Conservation (phyloP, 2,329 filamentous ascomycete genomes). For the Chalaropsis ovoidea region DNA sequence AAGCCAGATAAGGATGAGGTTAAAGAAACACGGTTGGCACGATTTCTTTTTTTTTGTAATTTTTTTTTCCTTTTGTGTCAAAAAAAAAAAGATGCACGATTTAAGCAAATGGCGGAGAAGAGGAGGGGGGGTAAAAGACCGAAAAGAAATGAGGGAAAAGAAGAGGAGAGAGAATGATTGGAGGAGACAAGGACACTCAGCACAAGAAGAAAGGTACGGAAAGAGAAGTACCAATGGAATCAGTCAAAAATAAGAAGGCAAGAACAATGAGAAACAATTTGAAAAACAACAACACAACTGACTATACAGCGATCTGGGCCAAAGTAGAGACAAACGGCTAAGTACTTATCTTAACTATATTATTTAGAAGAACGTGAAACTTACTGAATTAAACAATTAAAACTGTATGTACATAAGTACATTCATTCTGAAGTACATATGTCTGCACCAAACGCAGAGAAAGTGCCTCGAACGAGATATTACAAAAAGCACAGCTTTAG, state of each 20-base stretch:
- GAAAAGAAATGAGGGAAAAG: constrained; percentile 7
- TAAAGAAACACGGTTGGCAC: not conserved
- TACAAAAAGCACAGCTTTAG: too few relatives aligned
- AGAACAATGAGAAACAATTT: not conserved
- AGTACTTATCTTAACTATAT: too few relatives aligned
- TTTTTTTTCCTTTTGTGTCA: not conserved
- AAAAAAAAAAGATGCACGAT: not conserved
- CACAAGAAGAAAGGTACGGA: not conserved
- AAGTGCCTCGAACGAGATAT: too few relatives aligned
- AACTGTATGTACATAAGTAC: too few relatives aligned
- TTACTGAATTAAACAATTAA: too few relatives aligned
- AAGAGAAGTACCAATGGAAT: not conserved
- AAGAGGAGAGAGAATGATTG: not conserved
- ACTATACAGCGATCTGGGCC: too few relatives aligned
- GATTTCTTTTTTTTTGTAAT: not conserved
- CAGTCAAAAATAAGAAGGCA: not conserved
- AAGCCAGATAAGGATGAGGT: not conserved
- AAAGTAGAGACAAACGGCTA: too few relatives aligned
- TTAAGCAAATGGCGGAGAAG: not conserved
- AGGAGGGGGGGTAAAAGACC: not conserved
- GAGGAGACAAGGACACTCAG: not conserved
- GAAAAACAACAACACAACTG: too few relatives aligned
- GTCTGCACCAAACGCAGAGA: too few relatives aligned
- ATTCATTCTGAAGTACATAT: too few relatives aligned
- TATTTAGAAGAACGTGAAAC: too few relatives aligned